phyloP scores from a whole-genome alignment of 164 flowering plant genomes.

The Cinnamomum micranthum region DNA sequence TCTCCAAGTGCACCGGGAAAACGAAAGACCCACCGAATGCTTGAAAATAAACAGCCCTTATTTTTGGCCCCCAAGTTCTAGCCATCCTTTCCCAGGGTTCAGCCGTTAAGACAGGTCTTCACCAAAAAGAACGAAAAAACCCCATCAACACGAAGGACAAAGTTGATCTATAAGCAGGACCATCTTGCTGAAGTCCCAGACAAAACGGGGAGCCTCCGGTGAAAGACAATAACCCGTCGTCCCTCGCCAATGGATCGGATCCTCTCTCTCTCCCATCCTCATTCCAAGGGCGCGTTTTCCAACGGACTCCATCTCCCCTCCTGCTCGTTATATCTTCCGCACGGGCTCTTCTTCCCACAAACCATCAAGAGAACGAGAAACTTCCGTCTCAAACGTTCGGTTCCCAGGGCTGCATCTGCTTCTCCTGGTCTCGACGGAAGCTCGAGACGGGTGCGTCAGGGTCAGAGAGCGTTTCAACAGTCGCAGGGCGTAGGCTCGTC shows the following conservation, averaged over 20 bases:
- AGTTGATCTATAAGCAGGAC: too few relatives aligned
- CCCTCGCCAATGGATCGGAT: neutral
- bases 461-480: slow-evolving; percentile 5
- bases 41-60: too few relatives aligned
- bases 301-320: neutral
- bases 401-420: neutral
- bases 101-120: too few relatives aligned
- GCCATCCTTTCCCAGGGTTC: too few relatives aligned
- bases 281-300: neutral
- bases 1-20: too few relatives aligned
- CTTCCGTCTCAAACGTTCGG: neutral
- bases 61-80: too few relatives aligned
- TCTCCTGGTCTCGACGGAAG: neutral
- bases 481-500: neutral
- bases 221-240: too few relatives aligned
- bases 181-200: too few relatives aligned
- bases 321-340: neutral
- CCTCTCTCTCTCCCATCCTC: neutral
- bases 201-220: too few relatives aligned
- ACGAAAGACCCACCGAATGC: too few relatives aligned
- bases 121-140: too few relatives aligned
- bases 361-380: neutral
- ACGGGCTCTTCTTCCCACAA: neutral
- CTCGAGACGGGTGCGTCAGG: neutral
- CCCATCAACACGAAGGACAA: too few relatives aligned